Evolutionary conservation across 352 stramenopile species (phyloP).

Genomic region (Phytophthora palmivora): DNA sequence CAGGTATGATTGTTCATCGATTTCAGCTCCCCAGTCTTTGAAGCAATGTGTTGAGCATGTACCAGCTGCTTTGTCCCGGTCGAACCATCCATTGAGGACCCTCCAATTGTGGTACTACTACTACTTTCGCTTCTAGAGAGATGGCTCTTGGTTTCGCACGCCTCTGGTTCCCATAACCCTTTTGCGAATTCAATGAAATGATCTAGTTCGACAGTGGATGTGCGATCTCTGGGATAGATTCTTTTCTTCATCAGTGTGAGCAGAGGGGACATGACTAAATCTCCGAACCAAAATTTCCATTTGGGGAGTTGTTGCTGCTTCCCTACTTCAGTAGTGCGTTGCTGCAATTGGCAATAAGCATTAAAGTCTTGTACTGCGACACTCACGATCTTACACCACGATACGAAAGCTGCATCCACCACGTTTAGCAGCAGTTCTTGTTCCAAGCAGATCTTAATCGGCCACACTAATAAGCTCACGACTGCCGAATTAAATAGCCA

Average conservation of each 20-base stretch:
- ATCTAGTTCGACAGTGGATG: constrained; percentile 25
- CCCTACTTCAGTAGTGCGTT: constrained; percentile 33
- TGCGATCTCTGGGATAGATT: background rate
- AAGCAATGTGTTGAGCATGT: background rate
- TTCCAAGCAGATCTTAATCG: constrained; percentile 54
- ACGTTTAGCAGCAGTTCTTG: constrained; percentile 60
- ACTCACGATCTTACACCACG: constrained; percentile 52
- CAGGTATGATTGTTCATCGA: background rate
- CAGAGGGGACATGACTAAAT: constrained; percentile 49
- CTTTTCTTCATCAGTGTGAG: constrained; percentile 24
- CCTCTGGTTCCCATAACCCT: constrained; percentile 24
- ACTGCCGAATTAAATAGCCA: constrained; percentile 72
- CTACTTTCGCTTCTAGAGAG: constrained; percentile 22
- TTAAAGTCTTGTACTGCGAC: constrained; percentile 65
- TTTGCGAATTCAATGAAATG: constrained; percentile 40
- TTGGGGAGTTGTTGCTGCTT: constrained; percentile 40
- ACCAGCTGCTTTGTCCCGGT: constrained; percentile 8
- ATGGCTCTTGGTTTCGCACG: background rate
- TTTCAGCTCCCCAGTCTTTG: background rate
- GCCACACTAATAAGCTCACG: constrained; percentile 55
- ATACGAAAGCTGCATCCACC: constrained; percentile 53
- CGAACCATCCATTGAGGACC: constrained; percentile 12
- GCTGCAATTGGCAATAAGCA: constrained; percentile 29
- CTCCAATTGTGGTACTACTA: constrained; percentile 23
- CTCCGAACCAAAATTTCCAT: constrained; percentile 70